phyloP scores from a whole-genome alignment of 331 rosid genomes.

The Malus hybrid region DNA sequence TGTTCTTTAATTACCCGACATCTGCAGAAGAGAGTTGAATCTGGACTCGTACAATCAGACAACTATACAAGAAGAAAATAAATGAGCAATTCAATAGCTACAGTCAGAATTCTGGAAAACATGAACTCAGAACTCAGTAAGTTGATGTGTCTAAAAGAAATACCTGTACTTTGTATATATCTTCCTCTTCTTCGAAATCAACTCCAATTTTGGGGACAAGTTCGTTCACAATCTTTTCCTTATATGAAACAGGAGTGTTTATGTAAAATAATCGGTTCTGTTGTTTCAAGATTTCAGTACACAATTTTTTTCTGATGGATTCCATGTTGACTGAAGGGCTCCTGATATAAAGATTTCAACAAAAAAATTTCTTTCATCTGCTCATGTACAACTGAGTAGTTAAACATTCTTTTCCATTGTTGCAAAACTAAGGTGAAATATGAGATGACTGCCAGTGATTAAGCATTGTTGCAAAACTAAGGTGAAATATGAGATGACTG shows the following conservation, averaged over 20 bases:
- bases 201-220: slow-evolving; percentile 23
- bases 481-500: not conserved
- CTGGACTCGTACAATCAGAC: slow-evolving; percentile 20
- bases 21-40: slow-evolving; percentile 24
- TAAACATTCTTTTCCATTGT: not conserved
- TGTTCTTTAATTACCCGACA: slow-evolving; percentile 25
- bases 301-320: not conserved
- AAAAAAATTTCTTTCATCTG: not conserved
- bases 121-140: not conserved
- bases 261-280: not conserved
- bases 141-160: not conserved
- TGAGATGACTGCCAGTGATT: too few relatives aligned
- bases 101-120: too few relatives aligned
- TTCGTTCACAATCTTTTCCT: slow-evolving; percentile 24
- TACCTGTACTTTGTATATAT: slow-evolving; percentile 38
- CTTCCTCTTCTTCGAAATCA: slow-evolving; percentile 31
- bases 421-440: not conserved
- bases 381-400: not conserved
- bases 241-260: slow-evolving; percentile 21
- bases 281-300: not conserved
- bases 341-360: slow-evolving; percentile 17
- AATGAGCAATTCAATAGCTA: too few relatives aligned
- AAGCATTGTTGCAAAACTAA: not conserved
- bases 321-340: slow-evolving; percentile 20
- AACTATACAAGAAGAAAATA: slow-evolving; percentile 17